Evolutionary conservation across 495 filamentous ascomycete genomes (phyloP).

Genomic region (Penicillium verhagenii): DNA sequence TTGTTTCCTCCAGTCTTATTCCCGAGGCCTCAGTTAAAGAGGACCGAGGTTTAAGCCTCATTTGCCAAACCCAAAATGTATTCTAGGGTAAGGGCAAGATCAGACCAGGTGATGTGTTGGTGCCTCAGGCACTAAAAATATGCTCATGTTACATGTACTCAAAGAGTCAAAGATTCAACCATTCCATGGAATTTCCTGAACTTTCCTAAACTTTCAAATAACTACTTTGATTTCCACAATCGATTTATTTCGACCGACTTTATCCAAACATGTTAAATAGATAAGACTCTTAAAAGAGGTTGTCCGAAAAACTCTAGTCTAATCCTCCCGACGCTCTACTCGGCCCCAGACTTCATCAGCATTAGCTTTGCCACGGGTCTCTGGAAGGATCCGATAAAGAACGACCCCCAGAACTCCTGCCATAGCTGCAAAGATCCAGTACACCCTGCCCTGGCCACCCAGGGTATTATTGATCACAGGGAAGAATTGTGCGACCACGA

Average conservation of each 20-base stretch:
- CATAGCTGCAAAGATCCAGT: conserved; percentile 80
- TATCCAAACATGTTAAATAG: no score
- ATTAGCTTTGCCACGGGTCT: conserved; percentile 78
- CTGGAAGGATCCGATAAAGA: conserved; percentile 69
- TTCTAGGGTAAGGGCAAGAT: not conserved
- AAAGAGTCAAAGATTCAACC: no score
- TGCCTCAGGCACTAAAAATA: not conserved
- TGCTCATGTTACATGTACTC: no score
- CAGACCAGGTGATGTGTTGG: not conserved
- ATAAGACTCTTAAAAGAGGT: not conserved
- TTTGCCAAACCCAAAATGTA: not conserved
- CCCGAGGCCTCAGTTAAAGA: not conserved
- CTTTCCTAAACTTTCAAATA: no score
- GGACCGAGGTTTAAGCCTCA: not conserved
- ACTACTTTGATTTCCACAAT: no score
- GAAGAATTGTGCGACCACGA: conserved; percentile 90
- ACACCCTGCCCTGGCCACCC: conserved; percentile 75
- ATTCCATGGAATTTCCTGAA: no score
- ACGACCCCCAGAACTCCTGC: conserved; percentile 65
- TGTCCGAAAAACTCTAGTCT: not conserved
- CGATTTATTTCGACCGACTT: not conserved
- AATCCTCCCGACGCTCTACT: conserved; percentile 36
- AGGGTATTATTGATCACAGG: conserved; percentile 75
- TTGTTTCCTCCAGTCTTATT: not conserved
- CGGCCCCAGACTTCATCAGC: conserved; percentile 89